Evolutionary conservation across 768 basidiomycete genomes (phyloP), one percentile per base, ranked within the genome.

Genomic region (Hygrophorus russula): DNA sequence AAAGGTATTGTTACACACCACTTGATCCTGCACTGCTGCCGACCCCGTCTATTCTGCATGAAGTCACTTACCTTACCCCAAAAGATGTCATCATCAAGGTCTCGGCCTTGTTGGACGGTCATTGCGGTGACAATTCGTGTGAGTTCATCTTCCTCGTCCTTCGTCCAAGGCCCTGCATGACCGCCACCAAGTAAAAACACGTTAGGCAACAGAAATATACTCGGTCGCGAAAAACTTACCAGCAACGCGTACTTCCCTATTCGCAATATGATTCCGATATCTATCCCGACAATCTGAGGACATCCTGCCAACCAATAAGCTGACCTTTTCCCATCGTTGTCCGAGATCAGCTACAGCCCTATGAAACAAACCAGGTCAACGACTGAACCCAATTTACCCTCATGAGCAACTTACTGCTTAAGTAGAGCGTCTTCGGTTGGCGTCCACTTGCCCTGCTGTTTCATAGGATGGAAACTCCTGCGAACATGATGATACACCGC

Each of bases 11-110:
- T 20, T 8, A 33, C 60, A 42, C 46, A 85, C 86, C 88, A 91
- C 73, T 91, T 91, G 35, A 83, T 84, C 38, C 88, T 72, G 64
- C 88, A 90, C 57, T 91, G 88, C 53, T 88, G 83, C 49, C 87
- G 70, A 29, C 80, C 78, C 39, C 88, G 73, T 38, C 60, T 80
- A 17, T 78, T 75, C 31, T 78, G 82, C 88, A 91, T 90, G 36
- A 71, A 69, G 39, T 80, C 72, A 48, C 79, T 80, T 31, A 91
- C 83, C 41, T 70, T 69, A 12, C 78, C 75, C 88, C 88, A 91
- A 60, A 87, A 89, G 28, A 89, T 77, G 49, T 90, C 87, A 42
- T 76, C 78, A 44, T 87, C 85, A 41, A 76, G 59, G 51, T 82
- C 72, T 54, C 76, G 78, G n/a, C 83, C 84, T 57, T 79, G 72